These are phyloP conservation scores for Lachnellula occidentalis DNA, from an alignment of 2,329 filamentous ascomycete genomes.

Conservation along the genomic window DNA sequence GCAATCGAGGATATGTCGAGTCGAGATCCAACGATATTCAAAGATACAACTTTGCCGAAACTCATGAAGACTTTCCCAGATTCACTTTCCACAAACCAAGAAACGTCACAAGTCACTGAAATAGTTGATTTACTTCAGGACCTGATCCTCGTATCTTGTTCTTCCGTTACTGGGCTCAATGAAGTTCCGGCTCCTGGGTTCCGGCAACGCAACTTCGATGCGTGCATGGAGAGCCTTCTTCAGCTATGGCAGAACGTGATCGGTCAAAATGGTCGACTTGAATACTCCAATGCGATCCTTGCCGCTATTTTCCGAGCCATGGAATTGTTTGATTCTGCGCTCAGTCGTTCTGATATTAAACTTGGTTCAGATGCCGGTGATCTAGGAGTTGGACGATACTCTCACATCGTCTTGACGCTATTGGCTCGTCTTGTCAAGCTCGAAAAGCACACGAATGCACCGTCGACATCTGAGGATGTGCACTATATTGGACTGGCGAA, in stretches of 20 bases:
- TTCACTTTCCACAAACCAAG: slow-evolving; percentile 2
- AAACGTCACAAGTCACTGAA: slow-evolving; percentile 6
- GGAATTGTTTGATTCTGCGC: slow-evolving; percentile 19
- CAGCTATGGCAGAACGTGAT: slow-evolving; percentile 14
- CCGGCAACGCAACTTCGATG: slow-evolving; percentile 20
- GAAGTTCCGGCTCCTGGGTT: not conserved
- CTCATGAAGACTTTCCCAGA: slow-evolving; percentile 24
- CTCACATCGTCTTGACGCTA: not conserved
- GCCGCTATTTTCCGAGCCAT: slow-evolving; percentile 21
- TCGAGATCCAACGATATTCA: slow-evolving; percentile 19
- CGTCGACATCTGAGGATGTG: not conserved
- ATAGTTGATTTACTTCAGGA: slow-evolving; percentile 12
- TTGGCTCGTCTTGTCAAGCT: not conserved
- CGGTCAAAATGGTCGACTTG: slow-evolving; percentile 10
- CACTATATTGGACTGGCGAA: slow-evolving; percentile 11
- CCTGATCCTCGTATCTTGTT: slow-evolving; percentile 21
- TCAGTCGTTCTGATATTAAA: not conserved
- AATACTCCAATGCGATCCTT: slow-evolving; percentile 21
- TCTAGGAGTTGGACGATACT: not conserved
- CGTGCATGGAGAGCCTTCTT: slow-evolving; percentile 16
- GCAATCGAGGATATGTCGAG: slow-evolving; percentile 23
- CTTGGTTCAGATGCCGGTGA: not conserved
- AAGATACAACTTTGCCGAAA: slow-evolving; percentile 19
- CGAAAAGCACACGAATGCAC: not conserved
- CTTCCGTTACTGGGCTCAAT: not conserved